Conservation (phyloP, 169 alveolate genomes). For the Eimeria brunetti region DNA sequence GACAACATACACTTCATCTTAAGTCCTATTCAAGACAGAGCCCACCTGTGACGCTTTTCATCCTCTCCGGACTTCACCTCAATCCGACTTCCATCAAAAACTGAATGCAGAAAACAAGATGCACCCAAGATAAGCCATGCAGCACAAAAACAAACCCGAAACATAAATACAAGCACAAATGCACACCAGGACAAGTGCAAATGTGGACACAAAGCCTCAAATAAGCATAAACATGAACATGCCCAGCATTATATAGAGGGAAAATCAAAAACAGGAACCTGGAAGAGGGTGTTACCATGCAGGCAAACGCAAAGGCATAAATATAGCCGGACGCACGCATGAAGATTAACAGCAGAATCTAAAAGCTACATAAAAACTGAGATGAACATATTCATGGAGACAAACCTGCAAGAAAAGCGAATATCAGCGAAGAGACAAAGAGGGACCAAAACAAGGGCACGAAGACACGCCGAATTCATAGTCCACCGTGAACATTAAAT, state of each 20-base stretch:
- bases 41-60: constrained; percentile 76
- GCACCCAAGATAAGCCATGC: background rate
- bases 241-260: background rate
- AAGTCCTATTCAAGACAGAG: background rate
- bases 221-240: background rate
- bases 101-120: background rate
- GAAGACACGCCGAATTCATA: background rate
- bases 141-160: background rate
- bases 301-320: too few relatives aligned
- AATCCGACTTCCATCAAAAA: constrained; percentile 78
- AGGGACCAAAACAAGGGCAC: background rate
- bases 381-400: background rate
- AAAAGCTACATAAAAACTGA: too few relatives aligned
- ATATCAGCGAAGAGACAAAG: background rate
- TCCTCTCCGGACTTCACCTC: constrained; percentile 79
- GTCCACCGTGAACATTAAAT: background rate
- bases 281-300: too few relatives aligned
- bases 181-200: background rate
- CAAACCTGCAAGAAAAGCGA: background rate
- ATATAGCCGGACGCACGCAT: too few relatives aligned
- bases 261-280: background rate
- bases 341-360: too few relatives aligned
- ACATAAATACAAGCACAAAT: background rate
- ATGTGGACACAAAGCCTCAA: background rate
- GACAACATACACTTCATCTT: background rate